Evolutionary conservation across 108 stramenopile species (phyloP), one percentile per base, ranked within the genome.

Genomic region (Skeletonema potamos): DNA sequence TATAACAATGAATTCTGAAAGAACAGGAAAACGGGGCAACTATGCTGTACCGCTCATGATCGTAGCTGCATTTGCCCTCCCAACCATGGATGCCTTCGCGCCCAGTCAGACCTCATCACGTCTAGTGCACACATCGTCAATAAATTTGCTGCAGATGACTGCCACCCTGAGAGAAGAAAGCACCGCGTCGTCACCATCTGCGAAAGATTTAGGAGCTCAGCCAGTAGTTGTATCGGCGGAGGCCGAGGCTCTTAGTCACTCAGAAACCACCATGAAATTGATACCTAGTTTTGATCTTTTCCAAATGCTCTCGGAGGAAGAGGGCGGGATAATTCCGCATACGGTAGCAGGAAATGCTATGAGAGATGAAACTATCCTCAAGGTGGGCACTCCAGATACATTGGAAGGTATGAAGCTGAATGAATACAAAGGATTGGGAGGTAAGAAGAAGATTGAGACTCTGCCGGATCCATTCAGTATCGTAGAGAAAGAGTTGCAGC

Each of bases 401-500:
- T 69, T 91, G 39, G 77, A 75, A 43, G 85, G 77, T 17, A 58
- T 91, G 33, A 77, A 91, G 56, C 64, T 93, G 11, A 62, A 68
- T 0, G 72, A 86, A 39, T 93, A 75, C 68, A 68, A 81, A 48
- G 91, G 85, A 1, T 65, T 86, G 6, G 86, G 83, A 4, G 88
- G 88, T 15, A 68, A 62, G 10, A 72, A 71, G 54, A 86, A 87
- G 27, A 89, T 93, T 41, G 89, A 91, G 58, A 69, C 76, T 4
- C 65, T 94, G 12, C 93, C 90, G 1, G 93, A 95, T 66, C 94
- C 94, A 7, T 95, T 95, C 79, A 83, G 89, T 71, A 84, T 95
- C 77, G 92, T 93, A 5, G 90, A 95, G 76, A 86, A 93, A 48
- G 98, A 99, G 62, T 69, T 99, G 22, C 84, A 92, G 58, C 96